A percentile compares a stretch with the other conserved stretches of the same genome.
Conservation (phyloP, 371 early-diverging fungal species). For the Mortierella sp. region DNA sequence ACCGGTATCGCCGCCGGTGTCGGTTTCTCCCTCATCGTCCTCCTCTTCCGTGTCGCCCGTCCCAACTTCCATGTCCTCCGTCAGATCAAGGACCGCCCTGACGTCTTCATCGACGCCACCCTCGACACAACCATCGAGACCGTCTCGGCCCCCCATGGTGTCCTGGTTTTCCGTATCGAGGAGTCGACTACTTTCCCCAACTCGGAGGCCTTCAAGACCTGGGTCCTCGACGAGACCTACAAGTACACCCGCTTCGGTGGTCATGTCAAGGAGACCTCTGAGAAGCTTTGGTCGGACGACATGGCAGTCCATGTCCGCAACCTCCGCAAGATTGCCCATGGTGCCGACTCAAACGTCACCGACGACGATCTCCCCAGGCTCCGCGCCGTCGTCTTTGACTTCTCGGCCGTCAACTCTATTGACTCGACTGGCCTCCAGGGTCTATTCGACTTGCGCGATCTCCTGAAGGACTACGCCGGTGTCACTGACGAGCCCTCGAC, state of each 20-base stretch:
- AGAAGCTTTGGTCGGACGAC: constrained; percentile 54
- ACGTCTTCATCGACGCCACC: constrained; percentile 44
- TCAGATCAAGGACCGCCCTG: constrained; percentile 53
- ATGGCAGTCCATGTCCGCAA: constrained; percentile 44
- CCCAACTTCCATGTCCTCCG: constrained; percentile 59
- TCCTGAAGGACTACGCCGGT: constrained; percentile 66
- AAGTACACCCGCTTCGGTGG: constrained; percentile 57
- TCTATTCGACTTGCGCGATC: constrained; percentile 71
- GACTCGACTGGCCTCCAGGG: constrained; percentile 86
- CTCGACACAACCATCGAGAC: constrained; percentile 43
- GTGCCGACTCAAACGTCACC: constrained; percentile 32
- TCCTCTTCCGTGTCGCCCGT: constrained; percentile 70
- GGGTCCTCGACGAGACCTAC: constrained; percentile 61
- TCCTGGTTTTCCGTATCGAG: constrained; percentile 75
- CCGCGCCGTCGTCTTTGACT: constrained; percentile 83
- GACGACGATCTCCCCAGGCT: constrained; percentile 65
- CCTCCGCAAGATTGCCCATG: constrained; percentile 43
- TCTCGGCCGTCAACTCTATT: constrained; percentile 82
- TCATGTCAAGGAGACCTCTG: constrained; percentile 22
- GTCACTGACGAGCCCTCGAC: constrained; percentile 34
- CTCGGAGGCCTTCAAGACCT: constrained; percentile 64
- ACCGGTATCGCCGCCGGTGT: constrained; percentile 68
- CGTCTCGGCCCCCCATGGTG: constrained; percentile 63
- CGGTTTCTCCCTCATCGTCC: constrained; percentile 63
- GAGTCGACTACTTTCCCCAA: constrained; percentile 85